Conservation (phyloP, 78 protist genomes). For the Emiliania huxleyi region DNA sequence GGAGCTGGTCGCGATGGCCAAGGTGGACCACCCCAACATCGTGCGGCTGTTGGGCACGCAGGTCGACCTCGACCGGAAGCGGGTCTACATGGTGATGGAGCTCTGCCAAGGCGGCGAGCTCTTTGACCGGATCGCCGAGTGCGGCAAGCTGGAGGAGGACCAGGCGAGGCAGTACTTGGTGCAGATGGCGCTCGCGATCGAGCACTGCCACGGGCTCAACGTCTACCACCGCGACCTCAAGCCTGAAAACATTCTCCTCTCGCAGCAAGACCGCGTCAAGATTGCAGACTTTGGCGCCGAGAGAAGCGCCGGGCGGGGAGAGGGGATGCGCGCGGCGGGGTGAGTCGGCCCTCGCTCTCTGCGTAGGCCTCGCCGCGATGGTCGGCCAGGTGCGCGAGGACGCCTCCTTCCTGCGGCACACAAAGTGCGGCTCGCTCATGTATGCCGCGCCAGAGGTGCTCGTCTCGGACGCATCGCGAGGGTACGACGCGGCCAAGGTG, state of each 20-base stretch:
- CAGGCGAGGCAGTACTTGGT: background rate
- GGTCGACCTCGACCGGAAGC: background rate
- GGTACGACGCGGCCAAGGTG: conserved; percentile 10
- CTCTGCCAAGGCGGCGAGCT: background rate
- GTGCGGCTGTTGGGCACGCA: background rate
- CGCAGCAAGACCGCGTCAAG: background rate
- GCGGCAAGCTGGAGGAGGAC: background rate
- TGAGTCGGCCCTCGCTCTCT: too few species aligned
- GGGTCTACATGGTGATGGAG: conserved; percentile 7
- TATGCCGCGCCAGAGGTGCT: conserved; percentile 72
- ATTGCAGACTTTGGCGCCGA: conserved; percentile 55
- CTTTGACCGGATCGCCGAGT: background rate
- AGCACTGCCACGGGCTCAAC: conserved; percentile 1
- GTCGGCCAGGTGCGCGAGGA: background rate
- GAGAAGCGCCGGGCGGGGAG: too few species aligned
- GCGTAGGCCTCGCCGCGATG: conserved; percentile 32
- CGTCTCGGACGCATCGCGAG: background rate
- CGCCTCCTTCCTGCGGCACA: conserved; percentile 14
- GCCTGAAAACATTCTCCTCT: conserved; percentile 63
- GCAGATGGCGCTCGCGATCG: background rate
- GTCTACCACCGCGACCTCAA: conserved; percentile 62
- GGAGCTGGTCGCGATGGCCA: background rate
- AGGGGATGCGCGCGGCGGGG: too few species aligned
- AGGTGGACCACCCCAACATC: background rate
- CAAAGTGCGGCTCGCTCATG: conserved; percentile 64